Evolutionary conservation across 2,329 filamentous ascomycete species (phyloP), one percentile per base, ranked within the genome.

Genomic region (Gaeumannomyces tritici): DNA sequence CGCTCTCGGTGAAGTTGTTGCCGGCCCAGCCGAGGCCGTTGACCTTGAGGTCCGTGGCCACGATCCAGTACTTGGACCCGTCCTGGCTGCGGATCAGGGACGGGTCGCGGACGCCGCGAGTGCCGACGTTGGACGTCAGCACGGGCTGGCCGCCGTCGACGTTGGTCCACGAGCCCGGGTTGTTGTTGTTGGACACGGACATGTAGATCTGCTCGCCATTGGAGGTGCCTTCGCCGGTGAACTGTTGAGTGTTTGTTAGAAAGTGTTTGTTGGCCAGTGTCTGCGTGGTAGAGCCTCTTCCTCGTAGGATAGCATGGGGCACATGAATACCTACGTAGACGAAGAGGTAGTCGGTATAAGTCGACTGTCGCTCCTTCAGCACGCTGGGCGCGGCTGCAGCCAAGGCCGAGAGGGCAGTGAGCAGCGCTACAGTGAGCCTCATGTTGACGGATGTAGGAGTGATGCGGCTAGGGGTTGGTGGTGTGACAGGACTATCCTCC

Each of bases 161-260:
- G 66, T 62, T 82, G 3, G 70, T 72, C 81, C 81, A 83, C 59
- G 75, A 70, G 0, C 82, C 69, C 0, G 81, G 81, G 66, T 83
- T 72, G 68, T 83, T 83, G 29, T 80, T 79, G 18, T 80, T 74
- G 65, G 77, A 82, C 8, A 79, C 76, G 2, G 81, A 79, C 15
- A 83, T 74, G 66, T 75, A 82, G 59, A 83, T 81, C 62, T 82
- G 81, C 63, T 83, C 81, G 27, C 81, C 80, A 29, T 62, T 57
- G 26, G 62, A 35, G 18, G 27, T 15, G 24, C 55, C 55, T 33
- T 63, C 62, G 24, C 62, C 62, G 13, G 62, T 63, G 56, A 63
- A 63, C 62, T 63, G 18, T 47, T 12, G 42, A 6, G 42, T 21
- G n/a, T 24, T 2, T 51, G 42, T 24, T 9, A 51, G 42, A 18